Evolutionary conservation across 129 eudicot genomes (phyloP).

Genomic region (Chrysanthemum lavandulifolium): DNA sequence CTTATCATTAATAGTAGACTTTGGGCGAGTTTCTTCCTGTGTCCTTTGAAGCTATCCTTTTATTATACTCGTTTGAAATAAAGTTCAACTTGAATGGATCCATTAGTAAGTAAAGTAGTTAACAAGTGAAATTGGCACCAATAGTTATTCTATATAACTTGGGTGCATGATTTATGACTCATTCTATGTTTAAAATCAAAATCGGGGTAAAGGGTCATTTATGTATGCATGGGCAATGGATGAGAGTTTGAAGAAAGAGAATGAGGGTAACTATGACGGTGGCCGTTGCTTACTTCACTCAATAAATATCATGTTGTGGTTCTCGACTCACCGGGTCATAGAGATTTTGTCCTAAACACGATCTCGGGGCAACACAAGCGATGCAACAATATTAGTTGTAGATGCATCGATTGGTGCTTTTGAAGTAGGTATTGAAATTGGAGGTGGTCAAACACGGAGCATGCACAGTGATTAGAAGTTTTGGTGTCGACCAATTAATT

Average conservation of each 20-base stretch:
- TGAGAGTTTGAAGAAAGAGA: conserved; percentile 97
- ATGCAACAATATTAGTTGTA: conserved; percentile 88
- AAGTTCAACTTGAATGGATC: not conserved
- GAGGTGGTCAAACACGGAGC: conserved; percentile 96
- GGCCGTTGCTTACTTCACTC: conserved; percentile 84
- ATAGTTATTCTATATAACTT: not conserved
- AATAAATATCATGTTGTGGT: conserved; percentile 71
- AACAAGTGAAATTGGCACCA: not conserved
- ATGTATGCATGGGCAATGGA: conserved; percentile 99
- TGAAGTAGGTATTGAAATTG: conserved; percentile 80
- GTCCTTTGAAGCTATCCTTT: not conserved
- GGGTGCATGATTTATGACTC: conserved; percentile 14
- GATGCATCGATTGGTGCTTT: conserved; percentile 90
- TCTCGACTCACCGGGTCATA: conserved; percentile 96
- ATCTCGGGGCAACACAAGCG: conserved; percentile 99
- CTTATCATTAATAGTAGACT: not conserved
- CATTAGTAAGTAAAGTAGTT: not conserved
- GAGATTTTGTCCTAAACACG: conserved; percentile 97
- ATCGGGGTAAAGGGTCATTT: conserved; percentile 96
- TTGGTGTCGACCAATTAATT: conserved; percentile 90
- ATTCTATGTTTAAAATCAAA: not conserved
- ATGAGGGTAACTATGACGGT: conserved; percentile 96
- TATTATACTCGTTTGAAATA: not conserved
- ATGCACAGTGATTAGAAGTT: conserved; percentile 94
- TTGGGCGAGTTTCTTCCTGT: not conserved